Evolutionary conservation across 1,139 yeast species (phyloP), one percentile per base, ranked within the genome.

Genomic region (Taphrina confusa): DNA sequence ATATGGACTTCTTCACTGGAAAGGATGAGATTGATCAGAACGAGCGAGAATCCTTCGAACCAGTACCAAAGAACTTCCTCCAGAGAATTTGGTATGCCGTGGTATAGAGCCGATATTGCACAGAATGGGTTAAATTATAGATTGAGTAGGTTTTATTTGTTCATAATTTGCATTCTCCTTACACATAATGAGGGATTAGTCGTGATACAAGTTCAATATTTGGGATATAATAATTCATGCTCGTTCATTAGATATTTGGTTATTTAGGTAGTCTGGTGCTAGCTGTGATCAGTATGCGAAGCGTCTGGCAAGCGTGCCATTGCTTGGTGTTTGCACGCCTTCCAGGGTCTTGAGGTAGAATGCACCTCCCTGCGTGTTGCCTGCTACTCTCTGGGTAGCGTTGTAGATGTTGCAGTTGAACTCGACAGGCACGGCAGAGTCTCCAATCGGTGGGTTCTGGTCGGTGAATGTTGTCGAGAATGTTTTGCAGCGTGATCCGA

Each of bases 11-110:
- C 36, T 23, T 47, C 20, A 49, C 61, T 1, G 61, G 61, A 12
- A 57, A 57, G 45, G 57, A 34, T 23, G 57, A 14, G 16, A 40
- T 57, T 12, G 61, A 57, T 27, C 57, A 61, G 12, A 57, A 61
- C 22, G 65, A 56, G 39, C 33, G 20, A 40, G 39, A 56, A 12
- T 28, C 50, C 12, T 46, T 31, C 28, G 31, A 18, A 4, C 46
- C 47, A 6, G 51, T 56, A 11, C 54, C 54, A 16, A 28, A 40
- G 5, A 56, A 56, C 16, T 45, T 20, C 45, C 40, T 36, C 27
- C 54, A 56, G 60, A 56, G 23, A 34, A 22, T 56, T 31, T 56
- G 60, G 60, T 56, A 37, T 30, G 40, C 46, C 28, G 46, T 56
- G 27, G 60, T 54, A 16, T 56, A 56, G n/a, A n/a, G 9, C 25